phyloP scores from a whole-genome alignment of 192 early-diverging fungal species.

The Diversispora epigaea region DNA sequence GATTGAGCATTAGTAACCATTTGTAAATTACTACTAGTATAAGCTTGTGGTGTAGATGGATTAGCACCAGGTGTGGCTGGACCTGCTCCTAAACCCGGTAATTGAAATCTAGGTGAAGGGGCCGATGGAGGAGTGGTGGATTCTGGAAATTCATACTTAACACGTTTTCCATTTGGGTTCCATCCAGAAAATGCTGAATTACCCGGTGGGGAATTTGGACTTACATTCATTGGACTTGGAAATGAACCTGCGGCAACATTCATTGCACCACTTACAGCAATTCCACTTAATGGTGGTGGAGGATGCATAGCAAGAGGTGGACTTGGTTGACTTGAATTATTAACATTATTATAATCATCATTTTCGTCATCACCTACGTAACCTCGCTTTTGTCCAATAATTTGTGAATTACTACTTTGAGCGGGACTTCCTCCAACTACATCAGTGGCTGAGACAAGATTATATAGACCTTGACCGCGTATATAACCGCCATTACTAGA shows the following conservation, averaged over 20 bases:
- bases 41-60: conserved; percentile 22
- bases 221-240: conserved; percentile 31
- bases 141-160: conserved; percentile 30
- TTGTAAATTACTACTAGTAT: conserved; percentile 26
- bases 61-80: conserved; percentile 11
- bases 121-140: conserved; percentile 27
- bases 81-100: conserved; percentile 23
- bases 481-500: conserved; percentile 13
- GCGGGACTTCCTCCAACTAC: conserved; percentile 15
- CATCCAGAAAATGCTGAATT: conserved; percentile 27
- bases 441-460: conserved; percentile 20
- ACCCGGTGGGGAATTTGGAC: conserved; percentile 24
- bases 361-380: conserved; percentile 21
- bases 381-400: conserved; percentile 31
- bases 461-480: conserved; percentile 15
- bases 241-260: conserved; percentile 30
- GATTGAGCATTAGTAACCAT: conserved; percentile 30
- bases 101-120: conserved; percentile 14
- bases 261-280: conserved; percentile 14
- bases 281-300: conserved; percentile 26
- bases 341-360: conserved; percentile 25
- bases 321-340: conserved; percentile 24
- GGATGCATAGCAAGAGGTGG: conserved; percentile 31
- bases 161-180: conserved; percentile 23
- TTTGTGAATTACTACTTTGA: conserved; percentile 21